Evolutionary conservation across 345 rosid genomes (phyloP).

Genomic region (Aurinia saxatilis): DNA sequence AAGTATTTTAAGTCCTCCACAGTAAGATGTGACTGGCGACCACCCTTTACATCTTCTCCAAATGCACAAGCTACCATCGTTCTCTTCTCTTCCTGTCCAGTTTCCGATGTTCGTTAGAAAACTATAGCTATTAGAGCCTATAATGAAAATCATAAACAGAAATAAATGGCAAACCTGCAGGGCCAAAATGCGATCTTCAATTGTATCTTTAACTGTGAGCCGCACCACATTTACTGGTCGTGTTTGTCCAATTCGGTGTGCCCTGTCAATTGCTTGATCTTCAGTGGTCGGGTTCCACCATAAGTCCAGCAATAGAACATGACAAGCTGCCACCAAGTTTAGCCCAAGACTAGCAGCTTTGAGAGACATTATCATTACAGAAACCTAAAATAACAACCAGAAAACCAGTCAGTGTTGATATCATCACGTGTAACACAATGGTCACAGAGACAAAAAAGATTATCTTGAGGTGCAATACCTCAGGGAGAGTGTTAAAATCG

Average conservation of each 20-base stretch:
- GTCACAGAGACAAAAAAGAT: neutral
- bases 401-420: neutral
- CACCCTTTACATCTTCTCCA: constrained; percentile 78
- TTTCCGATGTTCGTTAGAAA: neutral
- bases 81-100: constrained; percentile 78
- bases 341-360: constrained; percentile 98
- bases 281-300: constrained; percentile 99
- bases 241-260: constrained; percentile 96
- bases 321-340: constrained; percentile 96
- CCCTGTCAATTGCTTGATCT: constrained; percentile 98
- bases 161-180: constrained; percentile 51
- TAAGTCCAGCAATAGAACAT: constrained; percentile 74
- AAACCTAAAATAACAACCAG: constrained; percentile 38
- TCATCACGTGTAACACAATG: neutral
- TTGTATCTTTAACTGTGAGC: constrained; percentile 81
- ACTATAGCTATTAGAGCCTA: neutral
- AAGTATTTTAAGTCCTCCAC: constrained; percentile 82
- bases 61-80: constrained; percentile 92
- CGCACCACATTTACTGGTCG: constrained; percentile 80
- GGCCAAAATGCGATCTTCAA: constrained; percentile 87
- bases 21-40: constrained; percentile 70
- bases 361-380: constrained; percentile 94
- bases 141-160: neutral
- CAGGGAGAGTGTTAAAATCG: constrained; percentile 86
- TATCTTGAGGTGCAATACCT: constrained; percentile 39